Percentiles rank a stretch among this genome's conserved stretches.
Evolutionary conservation across 768 basidiomycete genomes (phyloP).

Genomic region (Collybiopsis luxurians): DNA sequence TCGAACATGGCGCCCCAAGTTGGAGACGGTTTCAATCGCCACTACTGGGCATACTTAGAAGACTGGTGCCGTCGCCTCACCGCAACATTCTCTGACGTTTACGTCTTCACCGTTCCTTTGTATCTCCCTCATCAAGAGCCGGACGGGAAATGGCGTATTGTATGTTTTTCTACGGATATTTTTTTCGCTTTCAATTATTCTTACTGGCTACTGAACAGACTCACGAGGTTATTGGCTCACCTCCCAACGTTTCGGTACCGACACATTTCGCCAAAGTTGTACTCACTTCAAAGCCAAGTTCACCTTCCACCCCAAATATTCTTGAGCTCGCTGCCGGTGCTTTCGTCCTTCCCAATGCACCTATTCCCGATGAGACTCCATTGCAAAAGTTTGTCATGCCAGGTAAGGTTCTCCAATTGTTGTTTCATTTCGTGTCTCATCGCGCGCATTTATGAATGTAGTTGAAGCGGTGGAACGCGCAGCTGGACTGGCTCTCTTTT

Average conservation of each 20-base stretch:
- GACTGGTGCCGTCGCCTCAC: conserved; percentile 94
- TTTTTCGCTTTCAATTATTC: not conserved
- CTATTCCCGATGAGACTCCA: conserved; percentile 81
- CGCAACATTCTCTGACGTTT: conserved; percentile 87
- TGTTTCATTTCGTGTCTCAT: not conserved
- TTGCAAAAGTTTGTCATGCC: conserved; percentile 82
- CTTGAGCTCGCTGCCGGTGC: conserved; percentile 86
- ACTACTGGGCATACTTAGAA: conserved; percentile 97
- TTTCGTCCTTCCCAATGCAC: conserved; percentile 94
- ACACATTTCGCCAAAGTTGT: conserved; percentile 99
- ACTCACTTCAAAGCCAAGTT: conserved; percentile 70
- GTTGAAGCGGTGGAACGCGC: conserved; percentile 92
- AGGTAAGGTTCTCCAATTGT: conserved; percentile 42
- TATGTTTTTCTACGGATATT: too few relatives aligned
- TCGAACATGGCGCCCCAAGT: conserved; percentile 99
- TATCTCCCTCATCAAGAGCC: conserved; percentile 83
- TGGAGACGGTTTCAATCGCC: conserved; percentile 94
- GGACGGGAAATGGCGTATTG: conserved; percentile 96
- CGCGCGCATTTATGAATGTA: conserved; percentile 23
- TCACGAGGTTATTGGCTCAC: conserved; percentile 92
- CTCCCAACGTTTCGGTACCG: conserved; percentile 89
- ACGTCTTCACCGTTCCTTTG: conserved; percentile 96
- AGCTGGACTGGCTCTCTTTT: conserved; percentile 86
- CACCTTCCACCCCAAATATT: conserved; percentile 66
- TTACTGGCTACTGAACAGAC: conserved; percentile 43